Evolutionary conservation across 352 stramenopile genomes (phyloP).

Genomic region (Phytophthora hibernalis): DNA sequence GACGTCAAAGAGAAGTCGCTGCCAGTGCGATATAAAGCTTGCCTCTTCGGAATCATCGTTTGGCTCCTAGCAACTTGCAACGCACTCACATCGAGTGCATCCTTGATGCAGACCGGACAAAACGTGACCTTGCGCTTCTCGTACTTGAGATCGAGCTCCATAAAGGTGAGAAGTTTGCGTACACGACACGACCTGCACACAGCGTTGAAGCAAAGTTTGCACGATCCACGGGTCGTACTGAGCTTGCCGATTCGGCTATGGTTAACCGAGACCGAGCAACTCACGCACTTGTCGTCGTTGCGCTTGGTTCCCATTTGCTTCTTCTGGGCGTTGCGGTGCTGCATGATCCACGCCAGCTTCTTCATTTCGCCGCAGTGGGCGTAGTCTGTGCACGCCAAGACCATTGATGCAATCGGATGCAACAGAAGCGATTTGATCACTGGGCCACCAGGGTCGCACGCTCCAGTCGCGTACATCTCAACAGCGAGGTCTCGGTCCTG

Average conservation of each 20-base stretch:
- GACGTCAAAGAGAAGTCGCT: conserved; percentile 37
- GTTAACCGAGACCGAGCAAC: conserved; percentile 24
- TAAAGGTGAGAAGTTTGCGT: conserved; percentile 48
- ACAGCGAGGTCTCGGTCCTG: conserved; percentile 33
- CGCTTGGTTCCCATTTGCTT: conserved; percentile 32
- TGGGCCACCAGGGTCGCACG: conserved; percentile 33
- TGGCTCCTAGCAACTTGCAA: conserved; percentile 36
- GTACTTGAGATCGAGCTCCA: conserved; percentile 41
- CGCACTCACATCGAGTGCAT: conserved; percentile 34
- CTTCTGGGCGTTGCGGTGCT: conserved; percentile 34
- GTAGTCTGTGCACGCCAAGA: conserved; percentile 37
- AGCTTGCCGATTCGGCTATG: conserved; percentile 33
- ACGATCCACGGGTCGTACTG: conserved; percentile 43
- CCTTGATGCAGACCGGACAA: conserved; percentile 51
- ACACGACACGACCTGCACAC: conserved; percentile 48
- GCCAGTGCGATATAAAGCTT: conserved; percentile 10
- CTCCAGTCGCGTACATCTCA: conserved; percentile 37
- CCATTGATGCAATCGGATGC: conserved; percentile 25
- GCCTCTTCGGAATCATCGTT: conserved; percentile 14
- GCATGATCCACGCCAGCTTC: conserved; percentile 47
- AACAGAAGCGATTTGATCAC: conserved; percentile 35
- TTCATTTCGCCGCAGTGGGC: conserved; percentile 48
- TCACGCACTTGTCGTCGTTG: conserved; percentile 41
- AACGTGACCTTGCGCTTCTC: conserved; percentile 55
- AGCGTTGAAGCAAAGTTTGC: conserved; percentile 49